Evolutionary conservation across 164 flowering plant species (phyloP).

Genomic region (Saururus chinensis): DNA sequence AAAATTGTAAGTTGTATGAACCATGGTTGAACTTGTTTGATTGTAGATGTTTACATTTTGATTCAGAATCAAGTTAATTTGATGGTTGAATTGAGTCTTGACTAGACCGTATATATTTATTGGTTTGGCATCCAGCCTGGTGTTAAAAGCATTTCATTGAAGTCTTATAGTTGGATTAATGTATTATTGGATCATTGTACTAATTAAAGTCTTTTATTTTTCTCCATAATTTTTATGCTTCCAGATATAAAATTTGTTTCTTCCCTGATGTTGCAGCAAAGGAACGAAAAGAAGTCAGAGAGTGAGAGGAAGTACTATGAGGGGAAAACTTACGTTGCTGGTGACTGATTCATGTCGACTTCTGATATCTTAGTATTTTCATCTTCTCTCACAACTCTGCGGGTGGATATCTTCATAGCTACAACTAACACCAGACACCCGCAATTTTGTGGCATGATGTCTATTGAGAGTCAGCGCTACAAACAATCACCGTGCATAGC

Average conservation of each 20-base stretch:
- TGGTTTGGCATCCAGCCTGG: too few species aligned
- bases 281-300: conserved; percentile 72
- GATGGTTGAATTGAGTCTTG: too few species aligned
- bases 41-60: too few species aligned
- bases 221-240: background rate
- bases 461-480: background rate
- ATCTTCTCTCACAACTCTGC: conserved; percentile 30
- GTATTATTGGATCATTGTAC: background rate
- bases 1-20: too few species aligned
- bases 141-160: background rate
- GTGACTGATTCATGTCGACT: conserved; percentile 30
- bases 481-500: background rate
- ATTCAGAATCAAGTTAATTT: too few species aligned
- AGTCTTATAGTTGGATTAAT: background rate
- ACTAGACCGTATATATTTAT: too few species aligned
- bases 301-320: conserved; percentile 82
- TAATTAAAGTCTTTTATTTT: background rate
- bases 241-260: background rate
- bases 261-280: conserved; percentile 41
- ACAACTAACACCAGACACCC: background rate
- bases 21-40: too few species aligned
- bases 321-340: conserved; percentile 49
- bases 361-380: background rate
- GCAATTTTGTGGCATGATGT: background rate
- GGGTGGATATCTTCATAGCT: conserved; percentile 7